Conservation (phyloP, 2,329 filamentous ascomycete genomes). For the Pseudogymnoascus sp. region DNA sequence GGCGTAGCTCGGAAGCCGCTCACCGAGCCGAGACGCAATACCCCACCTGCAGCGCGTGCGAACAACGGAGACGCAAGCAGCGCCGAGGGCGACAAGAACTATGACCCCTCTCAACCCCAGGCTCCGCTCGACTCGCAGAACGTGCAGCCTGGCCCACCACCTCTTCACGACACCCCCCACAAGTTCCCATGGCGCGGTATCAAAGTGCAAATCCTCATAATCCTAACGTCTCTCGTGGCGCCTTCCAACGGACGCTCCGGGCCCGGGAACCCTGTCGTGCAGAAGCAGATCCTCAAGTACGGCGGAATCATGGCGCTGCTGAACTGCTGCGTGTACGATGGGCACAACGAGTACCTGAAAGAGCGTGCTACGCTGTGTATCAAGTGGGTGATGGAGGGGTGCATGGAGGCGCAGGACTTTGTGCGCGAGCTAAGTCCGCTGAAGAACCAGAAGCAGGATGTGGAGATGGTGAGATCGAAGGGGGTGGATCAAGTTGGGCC, state of each 20-base stretch:
- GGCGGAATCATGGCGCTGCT: conserved; percentile 82
- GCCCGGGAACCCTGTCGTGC: conserved; percentile 65
- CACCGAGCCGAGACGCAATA: conserved; percentile 35
- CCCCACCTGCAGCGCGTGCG: conserved; percentile 34
- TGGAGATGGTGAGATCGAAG: conserved; percentile 5
- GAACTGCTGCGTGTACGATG: conserved; percentile 84
- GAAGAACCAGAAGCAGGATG: conserved; percentile 6
- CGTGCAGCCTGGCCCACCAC: conserved; percentile 38
- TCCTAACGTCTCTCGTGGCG: conserved; percentile 82
- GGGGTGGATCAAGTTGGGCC: neutral
- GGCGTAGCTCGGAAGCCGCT: conserved; percentile 79
- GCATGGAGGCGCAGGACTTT: conserved; percentile 63
- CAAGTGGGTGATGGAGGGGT: conserved; percentile 74
- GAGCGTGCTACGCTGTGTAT: conserved; percentile 83
- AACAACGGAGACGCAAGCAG: conserved; percentile 18
- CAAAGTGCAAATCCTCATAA: conserved; percentile 87
- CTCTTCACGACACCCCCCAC: conserved; percentile 56
- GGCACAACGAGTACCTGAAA: conserved; percentile 88
- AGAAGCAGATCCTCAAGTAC: conserved; percentile 77
- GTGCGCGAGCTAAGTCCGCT: conserved; percentile 46
- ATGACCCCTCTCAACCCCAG: neutral
- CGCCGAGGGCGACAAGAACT: neutral
- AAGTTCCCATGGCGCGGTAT: conserved; percentile 65
- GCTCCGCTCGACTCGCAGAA: conserved; percentile 6
- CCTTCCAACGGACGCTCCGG: conserved; percentile 58